phyloP scores from a whole-genome alignment of 1,139 yeast species.

The Lodderomyces elongisporus region DNA sequence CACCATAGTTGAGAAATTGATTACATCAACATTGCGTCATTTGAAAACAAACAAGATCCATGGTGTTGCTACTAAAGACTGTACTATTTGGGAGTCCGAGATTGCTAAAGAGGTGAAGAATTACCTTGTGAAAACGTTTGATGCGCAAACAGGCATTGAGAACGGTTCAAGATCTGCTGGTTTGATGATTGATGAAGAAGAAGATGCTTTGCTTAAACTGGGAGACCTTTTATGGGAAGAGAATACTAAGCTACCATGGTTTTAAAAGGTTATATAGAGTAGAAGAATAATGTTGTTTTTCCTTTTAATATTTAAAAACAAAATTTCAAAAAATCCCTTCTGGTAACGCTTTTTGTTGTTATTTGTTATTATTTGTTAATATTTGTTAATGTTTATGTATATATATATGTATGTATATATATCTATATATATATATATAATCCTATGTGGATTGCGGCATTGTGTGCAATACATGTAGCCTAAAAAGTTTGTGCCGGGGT shows the following conservation, averaged over 20 bases:
- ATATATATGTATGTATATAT: too few species aligned
- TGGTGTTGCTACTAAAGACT: constrained; percentile 14
- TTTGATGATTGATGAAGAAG: constrained; percentile 20
- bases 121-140: constrained; percentile 15
- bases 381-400: too few species aligned
- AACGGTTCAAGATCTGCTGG: constrained; percentile 39
- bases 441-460: too few species aligned
- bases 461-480: too few species aligned
- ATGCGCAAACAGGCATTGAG: constrained; percentile 19
- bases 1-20: neutral
- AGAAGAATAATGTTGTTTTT: too few species aligned
- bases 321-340: too few species aligned
- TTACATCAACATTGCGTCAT: neutral
- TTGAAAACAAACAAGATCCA: constrained; percentile 15
- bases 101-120: constrained; percentile 11
- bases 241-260: constrained; percentile 45
- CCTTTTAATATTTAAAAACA: too few species aligned
- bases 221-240: constrained; percentile 40
- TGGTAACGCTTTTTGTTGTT: too few species aligned
- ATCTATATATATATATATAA: too few species aligned
- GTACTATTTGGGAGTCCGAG: constrained; percentile 38
- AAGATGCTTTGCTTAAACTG: constrained; percentile 19
- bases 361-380: too few species aligned
- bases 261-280: too few species aligned
- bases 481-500: too few species aligned